phyloP scores from a whole-genome alignment of 345 rosid species.

The Bruguiera sexangula region DNA sequence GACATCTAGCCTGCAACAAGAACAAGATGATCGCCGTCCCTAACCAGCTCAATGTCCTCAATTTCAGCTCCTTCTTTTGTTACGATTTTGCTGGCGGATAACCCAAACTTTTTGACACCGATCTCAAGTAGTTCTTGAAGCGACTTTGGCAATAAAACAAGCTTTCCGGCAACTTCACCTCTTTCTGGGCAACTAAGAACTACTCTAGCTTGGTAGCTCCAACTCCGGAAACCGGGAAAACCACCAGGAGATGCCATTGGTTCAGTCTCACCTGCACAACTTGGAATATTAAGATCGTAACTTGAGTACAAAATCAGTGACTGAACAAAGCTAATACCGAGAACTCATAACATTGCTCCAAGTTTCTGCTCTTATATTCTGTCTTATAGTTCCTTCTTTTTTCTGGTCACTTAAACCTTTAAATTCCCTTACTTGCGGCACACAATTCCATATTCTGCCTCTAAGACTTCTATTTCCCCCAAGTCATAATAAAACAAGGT shows the following conservation, averaged over 20 bases:
- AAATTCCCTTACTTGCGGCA: not conserved
- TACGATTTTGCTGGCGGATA: constrained; percentile 44
- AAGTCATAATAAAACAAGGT: not conserved
- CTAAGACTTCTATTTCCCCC: not conserved
- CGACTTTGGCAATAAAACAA: constrained; percentile 54
- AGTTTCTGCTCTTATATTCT: too few species aligned
- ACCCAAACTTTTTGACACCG: constrained; percentile 49
- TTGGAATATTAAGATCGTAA: not conserved
- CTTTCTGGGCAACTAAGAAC: constrained; percentile 53
- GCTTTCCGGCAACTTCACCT: constrained; percentile 41
- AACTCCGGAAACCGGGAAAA: constrained; percentile 8
- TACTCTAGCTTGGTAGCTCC: constrained; percentile 44
- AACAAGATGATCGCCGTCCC: constrained; percentile 80
- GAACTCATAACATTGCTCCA: too few species aligned
- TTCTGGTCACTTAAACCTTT: too few species aligned
- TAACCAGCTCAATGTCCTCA: constrained; percentile 59
- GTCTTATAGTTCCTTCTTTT: too few species aligned
- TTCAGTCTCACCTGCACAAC: constrained; percentile 37
- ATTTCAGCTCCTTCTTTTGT: constrained; percentile 67
- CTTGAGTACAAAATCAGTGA: not conserved
- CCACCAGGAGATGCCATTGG: constrained; percentile 10
- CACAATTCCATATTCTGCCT: not conserved
- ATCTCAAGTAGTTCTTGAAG: constrained; percentile 53
- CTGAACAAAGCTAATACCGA: too few species aligned
- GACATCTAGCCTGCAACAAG: constrained; percentile 19